Percentiles rank a stretch among this genome's conserved stretches.
These are phyloP conservation scores for Diatrype stigma DNA, from an alignment of 2,329 filamentous ascomycete genomes.

Conservation along the genomic window DNA sequence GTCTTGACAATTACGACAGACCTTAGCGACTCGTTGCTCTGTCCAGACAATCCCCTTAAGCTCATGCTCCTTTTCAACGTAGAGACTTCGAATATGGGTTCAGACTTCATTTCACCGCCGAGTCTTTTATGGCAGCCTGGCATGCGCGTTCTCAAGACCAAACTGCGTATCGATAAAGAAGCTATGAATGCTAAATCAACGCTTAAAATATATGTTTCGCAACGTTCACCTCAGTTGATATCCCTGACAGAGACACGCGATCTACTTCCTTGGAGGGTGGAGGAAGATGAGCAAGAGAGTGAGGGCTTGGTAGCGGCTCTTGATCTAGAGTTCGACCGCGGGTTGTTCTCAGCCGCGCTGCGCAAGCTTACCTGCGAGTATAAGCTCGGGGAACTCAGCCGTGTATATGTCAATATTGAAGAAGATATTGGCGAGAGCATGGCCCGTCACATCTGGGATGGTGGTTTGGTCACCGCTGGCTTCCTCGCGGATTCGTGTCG, in stretches of 20 bases:
- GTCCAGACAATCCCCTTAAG: conserved; percentile 39
- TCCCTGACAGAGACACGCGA: not conserved
- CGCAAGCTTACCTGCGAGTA: conserved; percentile 11
- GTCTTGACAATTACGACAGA: conserved; percentile 55
- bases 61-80: conserved; percentile 23
- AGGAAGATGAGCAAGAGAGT: not conserved
- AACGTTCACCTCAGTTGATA: not conserved
- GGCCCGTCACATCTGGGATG: conserved; percentile 57
- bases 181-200: not conserved
- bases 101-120: conserved; percentile 27
- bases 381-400: conserved; percentile 24
- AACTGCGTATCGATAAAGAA: conserved; percentile 10
- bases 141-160: conserved; percentile 36
- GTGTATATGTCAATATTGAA: conserved; percentile 37
- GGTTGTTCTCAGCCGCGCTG: conserved; percentile 1
- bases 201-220: not conserved
- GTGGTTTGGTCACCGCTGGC: conserved; percentile 43
- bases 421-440: conserved; percentile 59
- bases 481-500: conserved; percentile 26
- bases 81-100: not conserved
- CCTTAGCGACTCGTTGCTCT: conserved; percentile 51
- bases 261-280: not conserved
- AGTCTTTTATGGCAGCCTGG: conserved; percentile 30
- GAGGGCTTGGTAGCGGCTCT: conserved; percentile 3
- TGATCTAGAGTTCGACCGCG: conserved; percentile 1